Conservation (phyloP, 139 green algal genomes). For the Chlamydomonas schloesseri region DNA sequence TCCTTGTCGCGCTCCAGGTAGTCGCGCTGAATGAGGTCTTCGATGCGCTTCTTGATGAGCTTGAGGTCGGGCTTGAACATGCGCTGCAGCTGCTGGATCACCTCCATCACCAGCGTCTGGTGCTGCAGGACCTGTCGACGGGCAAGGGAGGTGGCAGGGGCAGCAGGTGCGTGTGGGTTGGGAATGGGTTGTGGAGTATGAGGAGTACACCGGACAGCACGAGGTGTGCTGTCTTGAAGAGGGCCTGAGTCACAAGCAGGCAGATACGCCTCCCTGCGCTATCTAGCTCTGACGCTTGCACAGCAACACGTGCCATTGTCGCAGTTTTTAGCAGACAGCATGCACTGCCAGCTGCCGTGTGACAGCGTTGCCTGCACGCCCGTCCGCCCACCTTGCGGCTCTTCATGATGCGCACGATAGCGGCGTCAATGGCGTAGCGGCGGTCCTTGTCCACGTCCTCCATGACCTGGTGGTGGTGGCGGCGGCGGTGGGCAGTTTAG, state of each 20-base stretch:
- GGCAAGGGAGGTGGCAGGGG: constrained; percentile 65
- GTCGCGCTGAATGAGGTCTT: constrained; percentile 95
- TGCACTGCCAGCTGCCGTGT: too few species aligned
- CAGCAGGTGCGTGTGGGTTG: constrained; percentile 7
- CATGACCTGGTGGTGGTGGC: constrained; percentile 51
- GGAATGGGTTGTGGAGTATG: constrained; percentile 56
- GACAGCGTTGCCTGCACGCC: too few species aligned
- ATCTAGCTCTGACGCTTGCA: too few species aligned
- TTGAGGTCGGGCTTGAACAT: constrained; percentile 99
- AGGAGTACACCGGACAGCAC: too few species aligned
- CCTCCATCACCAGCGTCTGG: constrained; percentile 95
- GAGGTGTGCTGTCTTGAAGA: too few species aligned
- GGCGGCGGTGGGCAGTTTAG: too few species aligned
- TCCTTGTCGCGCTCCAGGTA: constrained; percentile 94
- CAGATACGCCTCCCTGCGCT: too few species aligned
- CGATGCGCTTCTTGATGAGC: constrained; percentile 95
- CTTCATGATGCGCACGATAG: constrained; percentile 95
- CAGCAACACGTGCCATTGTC: too few species aligned
- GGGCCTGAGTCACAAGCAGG: too few species aligned
- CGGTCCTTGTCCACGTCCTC: constrained; percentile 97
- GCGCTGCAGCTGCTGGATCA: constrained; percentile 94
- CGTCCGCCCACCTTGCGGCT: constrained; percentile 90
- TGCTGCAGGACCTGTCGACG: constrained; percentile 85
- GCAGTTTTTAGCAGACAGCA: too few species aligned
- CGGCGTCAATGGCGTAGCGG: constrained; percentile 87